Conservation (phyloP, 257 asterid genomes). For the Ocimum tenuiflorum region DNA sequence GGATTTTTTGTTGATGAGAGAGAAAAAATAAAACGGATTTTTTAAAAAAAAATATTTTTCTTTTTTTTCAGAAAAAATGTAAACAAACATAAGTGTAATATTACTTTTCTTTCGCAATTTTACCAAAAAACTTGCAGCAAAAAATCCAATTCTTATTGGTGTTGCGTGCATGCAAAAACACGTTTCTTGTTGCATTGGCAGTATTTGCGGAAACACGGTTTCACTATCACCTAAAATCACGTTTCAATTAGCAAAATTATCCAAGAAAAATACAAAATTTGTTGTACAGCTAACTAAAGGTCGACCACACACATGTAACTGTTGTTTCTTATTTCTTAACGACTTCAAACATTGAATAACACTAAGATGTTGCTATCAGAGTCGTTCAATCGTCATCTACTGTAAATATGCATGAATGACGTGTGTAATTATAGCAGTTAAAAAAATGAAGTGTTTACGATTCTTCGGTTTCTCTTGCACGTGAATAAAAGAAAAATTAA, state of each 20-base stretch:
- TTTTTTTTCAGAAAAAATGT: no score
- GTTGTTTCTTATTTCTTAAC: background rate
- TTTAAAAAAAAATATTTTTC: no score
- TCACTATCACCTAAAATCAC: slow-evolving; percentile 14
- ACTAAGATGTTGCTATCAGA: background rate
- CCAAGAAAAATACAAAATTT: background rate
- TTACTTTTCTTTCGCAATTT: no score
- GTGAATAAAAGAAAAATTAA: no score
- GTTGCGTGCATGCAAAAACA: slow-evolving; percentile 29
- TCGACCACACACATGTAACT: background rate
- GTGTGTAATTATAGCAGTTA: no score
- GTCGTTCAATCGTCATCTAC: background rate
- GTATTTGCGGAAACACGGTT: background rate
- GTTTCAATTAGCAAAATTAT: background rate
- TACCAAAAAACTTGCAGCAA: background rate
- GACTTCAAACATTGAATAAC: slow-evolving; percentile 2
- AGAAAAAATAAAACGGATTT: no score
- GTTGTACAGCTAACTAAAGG: background rate
- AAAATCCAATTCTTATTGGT: background rate
- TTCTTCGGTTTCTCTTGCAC: no score
- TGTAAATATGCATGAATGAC: no score
- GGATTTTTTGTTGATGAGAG: no score
- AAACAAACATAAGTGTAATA: no score
- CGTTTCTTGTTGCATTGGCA: slow-evolving; percentile 13
- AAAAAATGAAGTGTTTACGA: no score